phyloP scores from a whole-genome alignment of 2,329 filamentous ascomycete species.

The Arthrobotrys entomopaga region DNA sequence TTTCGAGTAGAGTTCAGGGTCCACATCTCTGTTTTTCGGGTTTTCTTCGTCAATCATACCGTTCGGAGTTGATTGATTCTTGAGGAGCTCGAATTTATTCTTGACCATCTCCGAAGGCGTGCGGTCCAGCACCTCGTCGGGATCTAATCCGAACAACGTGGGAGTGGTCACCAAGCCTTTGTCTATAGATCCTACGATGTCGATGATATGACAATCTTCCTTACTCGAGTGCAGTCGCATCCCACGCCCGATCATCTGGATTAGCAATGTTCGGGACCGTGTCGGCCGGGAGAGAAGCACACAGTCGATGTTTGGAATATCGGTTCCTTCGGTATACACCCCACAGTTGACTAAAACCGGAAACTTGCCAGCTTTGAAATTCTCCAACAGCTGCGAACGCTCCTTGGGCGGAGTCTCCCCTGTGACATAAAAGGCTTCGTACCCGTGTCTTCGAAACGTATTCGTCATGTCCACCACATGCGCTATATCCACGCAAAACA shows the following conservation, averaged over 20 bases:
- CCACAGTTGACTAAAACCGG: slow-evolving; percentile 93
- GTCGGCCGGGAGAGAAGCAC: slow-evolving; percentile 88
- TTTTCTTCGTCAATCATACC: not conserved
- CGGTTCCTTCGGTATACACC: slow-evolving; percentile 96
- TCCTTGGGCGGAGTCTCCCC: slow-evolving; percentile 77
- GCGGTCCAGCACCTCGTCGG: slow-evolving; percentile 77
- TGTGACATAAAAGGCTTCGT: slow-evolving; percentile 88
- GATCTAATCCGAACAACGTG: slow-evolving; percentile 91
- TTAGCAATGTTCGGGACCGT: slow-evolving; percentile 87
- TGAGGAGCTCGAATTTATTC: slow-evolving; percentile 64
- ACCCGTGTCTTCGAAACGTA: slow-evolving; percentile 78
- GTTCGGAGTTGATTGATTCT: slow-evolving; percentile 60
- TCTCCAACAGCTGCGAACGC: slow-evolving; percentile 75
- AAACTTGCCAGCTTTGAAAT: slow-evolving; percentile 79
- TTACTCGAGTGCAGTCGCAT: slow-evolving; percentile 85
- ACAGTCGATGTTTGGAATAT: slow-evolving; percentile 97
- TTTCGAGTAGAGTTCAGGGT: slow-evolving; percentile 37
- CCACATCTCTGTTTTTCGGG: slow-evolving; percentile 3
- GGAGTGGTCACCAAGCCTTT: slow-evolving; percentile 89
- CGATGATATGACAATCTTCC: slow-evolving; percentile 89
- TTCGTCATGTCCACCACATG: slow-evolving; percentile 81
- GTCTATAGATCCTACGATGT: slow-evolving; percentile 88
- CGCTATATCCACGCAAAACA: slow-evolving; percentile 90
- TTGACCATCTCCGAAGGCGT: slow-evolving; percentile 73
- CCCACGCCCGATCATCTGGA: slow-evolving; percentile 97